phyloP scores from a whole-genome alignment of 805 yeast species.

The Saccharomyces paradoxus region DNA sequence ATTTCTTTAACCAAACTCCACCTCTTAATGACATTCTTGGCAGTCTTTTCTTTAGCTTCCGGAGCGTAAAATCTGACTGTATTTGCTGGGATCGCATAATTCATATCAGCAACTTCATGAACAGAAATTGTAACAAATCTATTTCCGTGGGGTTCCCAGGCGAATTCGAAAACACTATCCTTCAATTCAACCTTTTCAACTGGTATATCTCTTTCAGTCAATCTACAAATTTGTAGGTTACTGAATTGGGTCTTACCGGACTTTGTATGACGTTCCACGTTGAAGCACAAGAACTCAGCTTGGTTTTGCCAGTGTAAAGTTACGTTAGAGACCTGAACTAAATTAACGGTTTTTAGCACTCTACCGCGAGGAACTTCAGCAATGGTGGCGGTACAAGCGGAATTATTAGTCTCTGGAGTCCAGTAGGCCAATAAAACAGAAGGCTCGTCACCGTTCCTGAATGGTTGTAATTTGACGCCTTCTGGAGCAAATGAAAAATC shows the following conservation, averaged over 20 bases:
- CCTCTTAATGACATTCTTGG: constrained; percentile 33
- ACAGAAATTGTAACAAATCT: constrained; percentile 76
- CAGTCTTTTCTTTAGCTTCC: constrained; percentile 46
- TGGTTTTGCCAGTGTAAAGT: constrained; percentile 90
- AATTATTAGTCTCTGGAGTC: constrained; percentile 92
- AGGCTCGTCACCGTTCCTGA: constrained; percentile 43
- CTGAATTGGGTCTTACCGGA: constrained; percentile 87
- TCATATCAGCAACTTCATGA: constrained; percentile 39
- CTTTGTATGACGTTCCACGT: constrained; percentile 94
- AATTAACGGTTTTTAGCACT: constrained; percentile 80
- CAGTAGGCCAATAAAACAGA: constrained; percentile 79
- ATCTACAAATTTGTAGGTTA: constrained; percentile 83
- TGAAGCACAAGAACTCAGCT: constrained; percentile 77
- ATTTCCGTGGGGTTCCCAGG: constrained; percentile 93
- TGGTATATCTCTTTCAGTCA: constrained; percentile 83
- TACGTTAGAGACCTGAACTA: constrained; percentile 90
- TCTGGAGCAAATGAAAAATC: constrained; percentile 96
- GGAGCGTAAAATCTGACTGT: constrained; percentile 74
- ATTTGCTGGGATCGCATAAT: constrained; percentile 59
- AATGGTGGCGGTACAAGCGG: constrained; percentile 88
- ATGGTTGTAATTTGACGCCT: constrained; percentile 57
- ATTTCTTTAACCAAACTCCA: constrained; percentile 57
- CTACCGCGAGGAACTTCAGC: constrained; percentile 80
- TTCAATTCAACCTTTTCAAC: constrained; percentile 90
- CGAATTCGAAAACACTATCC: constrained; percentile 79